Base-by-base conservation (phyloP, 2,329 filamentous ascomycete species). In the Trichoderma atrobrunneum region DNA sequence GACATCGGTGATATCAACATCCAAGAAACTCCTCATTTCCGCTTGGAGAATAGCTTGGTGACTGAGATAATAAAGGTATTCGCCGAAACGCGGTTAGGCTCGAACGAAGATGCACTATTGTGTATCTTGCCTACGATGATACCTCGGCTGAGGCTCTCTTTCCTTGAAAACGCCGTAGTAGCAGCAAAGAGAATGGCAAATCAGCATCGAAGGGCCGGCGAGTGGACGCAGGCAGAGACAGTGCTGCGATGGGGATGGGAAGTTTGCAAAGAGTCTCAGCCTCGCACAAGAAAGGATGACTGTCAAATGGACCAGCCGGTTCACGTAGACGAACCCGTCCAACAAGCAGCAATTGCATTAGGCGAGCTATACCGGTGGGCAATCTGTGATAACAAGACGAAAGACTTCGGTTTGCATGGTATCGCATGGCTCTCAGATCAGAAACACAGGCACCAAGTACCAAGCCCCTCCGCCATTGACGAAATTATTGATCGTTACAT, bases 401-500 rank as follows among this genome's bases (percentile, higher is more conserved):
- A 3, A 21, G 8, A 11, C 0, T 48, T 48, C 8, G 43, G 43
- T 1, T 11, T 48, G 3, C 3, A 1, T 10, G 18, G 39, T 11
- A 48, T 48, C 11, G 0, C 0, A 3, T 48, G 43, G 43, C 43
- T 48, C 43, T 48, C 43, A 3, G 0, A 11, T 11, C 43, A 48
- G 43, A 11, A 5, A 5, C 18, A 0, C 18, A 48, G 39, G 3
- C 16, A 1, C 0, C 16, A 48, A 0, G 39, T 0, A n/a, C 7
- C 39, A 11, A 2, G 4, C 3, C 0, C 18, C 4, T n/a, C 3
- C n/a, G 8, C 18, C 5, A 1, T 11, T 21, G 8, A n/a, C 18
- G 10, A 5, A 48, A 48, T 48, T 21, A 21, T 48, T 10, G 18
- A 11, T 48, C 39, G 39, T 21, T 48, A 48, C 39, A 0, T 1